These are phyloP conservation scores for Pseudevernia furfuracea DNA, from an alignment of 495 filamentous ascomycete species.

Conservation along the genomic window DNA sequence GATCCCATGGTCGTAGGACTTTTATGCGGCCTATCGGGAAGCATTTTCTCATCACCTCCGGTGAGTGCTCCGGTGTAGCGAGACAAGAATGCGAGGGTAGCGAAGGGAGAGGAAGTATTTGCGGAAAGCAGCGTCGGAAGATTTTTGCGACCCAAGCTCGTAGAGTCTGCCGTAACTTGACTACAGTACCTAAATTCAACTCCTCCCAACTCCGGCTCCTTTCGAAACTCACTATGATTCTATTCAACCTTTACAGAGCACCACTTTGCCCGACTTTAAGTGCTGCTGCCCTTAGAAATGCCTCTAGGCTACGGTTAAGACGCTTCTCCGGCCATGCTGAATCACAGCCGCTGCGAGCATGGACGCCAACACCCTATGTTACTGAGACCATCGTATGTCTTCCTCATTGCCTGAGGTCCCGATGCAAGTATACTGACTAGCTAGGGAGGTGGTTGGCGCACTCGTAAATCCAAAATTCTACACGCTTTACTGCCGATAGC, in stretches of 20 bases:
- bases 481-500: conserved; percentile 20
- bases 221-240: not conserved
- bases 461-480: conserved; percentile 50
- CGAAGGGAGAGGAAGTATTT: not conserved
- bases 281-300: conserved; percentile 32
- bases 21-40: not conserved
- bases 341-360: conserved; percentile 39
- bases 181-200: not conserved
- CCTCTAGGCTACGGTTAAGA: conserved; percentile 28
- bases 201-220: not conserved
- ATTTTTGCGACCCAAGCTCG: not conserved
- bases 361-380: conserved; percentile 65
- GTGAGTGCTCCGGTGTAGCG: not conserved
- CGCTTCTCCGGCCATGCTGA: conserved; percentile 33
- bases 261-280: conserved; percentile 18
- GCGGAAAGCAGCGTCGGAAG: conserved; percentile 1
- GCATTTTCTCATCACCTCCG: conserved; percentile 15
- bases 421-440: conserved; percentile 34
- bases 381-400: conserved; percentile 72
- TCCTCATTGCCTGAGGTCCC: not conserved
- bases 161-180: too few species aligned
- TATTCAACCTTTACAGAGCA: conserved; percentile 10
- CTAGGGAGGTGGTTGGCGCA: conserved; percentile 84
- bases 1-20: not conserved
- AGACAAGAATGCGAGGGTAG: not conserved